Evolutionary conservation across 331 rosid genomes (phyloP).

Genomic region (Rhamnella rubrinervis): DNA sequence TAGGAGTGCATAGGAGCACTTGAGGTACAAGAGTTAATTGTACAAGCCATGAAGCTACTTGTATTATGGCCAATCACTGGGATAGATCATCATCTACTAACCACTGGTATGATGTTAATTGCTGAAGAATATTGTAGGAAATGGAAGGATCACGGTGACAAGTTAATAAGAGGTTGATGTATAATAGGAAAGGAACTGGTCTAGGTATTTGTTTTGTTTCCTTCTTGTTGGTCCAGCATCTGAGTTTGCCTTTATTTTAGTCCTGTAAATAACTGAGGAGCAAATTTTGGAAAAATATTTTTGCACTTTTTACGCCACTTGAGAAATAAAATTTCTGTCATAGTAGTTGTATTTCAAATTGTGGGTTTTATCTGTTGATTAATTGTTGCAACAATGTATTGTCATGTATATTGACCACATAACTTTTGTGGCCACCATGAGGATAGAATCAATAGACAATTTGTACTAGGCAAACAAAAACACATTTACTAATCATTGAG

Average conservation of each 20-base stretch:
- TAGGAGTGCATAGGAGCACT: constrained; percentile 35
- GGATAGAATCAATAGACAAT: too few species aligned
- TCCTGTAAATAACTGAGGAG: constrained; percentile 2
- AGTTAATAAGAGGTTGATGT: not conserved
- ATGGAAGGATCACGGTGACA: not conserved
- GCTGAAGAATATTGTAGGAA: constrained; percentile 1
- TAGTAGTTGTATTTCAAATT: not conserved
- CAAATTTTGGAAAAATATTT: not conserved
- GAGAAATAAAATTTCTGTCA: not conserved
- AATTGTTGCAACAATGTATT: too few species aligned
- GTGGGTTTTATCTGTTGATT: too few species aligned
- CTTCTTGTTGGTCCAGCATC: not conserved
- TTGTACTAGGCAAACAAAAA: too few species aligned
- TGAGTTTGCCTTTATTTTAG: constrained; percentile 9
- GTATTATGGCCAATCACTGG: not conserved
- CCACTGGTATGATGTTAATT: not conserved
- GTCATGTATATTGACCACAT: not conserved
- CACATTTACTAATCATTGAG: too few species aligned
- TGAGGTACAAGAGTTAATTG: not conserved
- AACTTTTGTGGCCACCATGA: too few species aligned
- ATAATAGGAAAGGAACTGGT: too few species aligned
- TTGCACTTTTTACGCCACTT: not conserved
- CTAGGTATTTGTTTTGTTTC: not conserved
- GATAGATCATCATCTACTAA: too few species aligned
- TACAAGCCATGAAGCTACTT: not conserved